Evolutionary conservation across 2,329 filamentous ascomycete genomes (phyloP).

Genomic region (Cercospora brassicicola): DNA sequence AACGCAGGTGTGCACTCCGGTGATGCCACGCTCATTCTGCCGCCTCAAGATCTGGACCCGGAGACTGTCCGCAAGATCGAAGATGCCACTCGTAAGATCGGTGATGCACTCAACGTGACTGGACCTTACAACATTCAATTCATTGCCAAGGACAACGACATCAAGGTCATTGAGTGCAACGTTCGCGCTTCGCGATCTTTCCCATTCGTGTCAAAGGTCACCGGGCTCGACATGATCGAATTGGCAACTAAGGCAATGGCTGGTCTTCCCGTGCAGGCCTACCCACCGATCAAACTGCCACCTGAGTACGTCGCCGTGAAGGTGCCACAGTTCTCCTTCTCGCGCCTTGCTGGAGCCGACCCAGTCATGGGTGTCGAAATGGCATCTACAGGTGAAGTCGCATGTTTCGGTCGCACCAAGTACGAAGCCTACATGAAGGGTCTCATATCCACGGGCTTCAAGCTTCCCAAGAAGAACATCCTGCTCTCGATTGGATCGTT

Average conservation of each 20-base stretch:
- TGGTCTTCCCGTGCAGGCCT: conserved; percentile 75
- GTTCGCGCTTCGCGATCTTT: conserved; percentile 94
- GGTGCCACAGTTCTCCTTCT: conserved; percentile 99
- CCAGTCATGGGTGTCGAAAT: conserved; percentile 97
- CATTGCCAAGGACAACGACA: conserved; percentile 98
- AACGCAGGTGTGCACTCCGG: conserved; percentile 98
- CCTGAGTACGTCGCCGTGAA: conserved; percentile 91
- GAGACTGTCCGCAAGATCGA: conserved; percentile 90
- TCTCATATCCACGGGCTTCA: conserved; percentile 92
- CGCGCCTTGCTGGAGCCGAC: conserved; percentile 90
- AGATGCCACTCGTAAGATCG: conserved; percentile 94
- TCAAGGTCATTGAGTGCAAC: conserved; percentile 99
- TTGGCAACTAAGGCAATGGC: conserved; percentile 98
- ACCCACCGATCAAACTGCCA: conserved; percentile 73
- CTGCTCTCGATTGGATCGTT: conserved; percentile 92
- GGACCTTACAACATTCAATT: conserved; percentile 99
- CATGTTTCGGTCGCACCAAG: conserved; percentile 92
- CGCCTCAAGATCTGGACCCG: conserved; percentile 85
- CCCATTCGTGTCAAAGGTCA: conserved; percentile 97
- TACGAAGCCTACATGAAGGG: conserved; percentile 98
- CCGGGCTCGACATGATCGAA: conserved; percentile 96
- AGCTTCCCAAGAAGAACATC: conserved; percentile 91
- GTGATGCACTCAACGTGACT: conserved; percentile 87
- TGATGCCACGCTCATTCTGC: conserved; percentile 91
- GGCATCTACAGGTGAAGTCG: conserved; percentile 97